A percentile compares a stretch with the other conserved stretches of the same genome.
Evolutionary conservation across 495 filamentous ascomycete species (phyloP).

Genomic region (Gamarada debralockiae): DNA sequence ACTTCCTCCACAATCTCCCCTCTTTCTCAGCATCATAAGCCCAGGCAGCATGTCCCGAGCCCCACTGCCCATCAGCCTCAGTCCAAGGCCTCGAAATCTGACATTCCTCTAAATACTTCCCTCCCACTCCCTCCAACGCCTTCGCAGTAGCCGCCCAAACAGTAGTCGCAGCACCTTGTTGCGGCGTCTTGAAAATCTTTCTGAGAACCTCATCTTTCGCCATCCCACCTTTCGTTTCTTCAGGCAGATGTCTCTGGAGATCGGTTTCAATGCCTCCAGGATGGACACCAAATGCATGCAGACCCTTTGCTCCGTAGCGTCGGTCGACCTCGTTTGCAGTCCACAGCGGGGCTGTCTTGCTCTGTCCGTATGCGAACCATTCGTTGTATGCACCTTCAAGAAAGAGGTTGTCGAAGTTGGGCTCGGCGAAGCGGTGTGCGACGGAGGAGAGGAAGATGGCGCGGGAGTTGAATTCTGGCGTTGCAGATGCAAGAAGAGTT

Average conservation of each 20-base stretch:
- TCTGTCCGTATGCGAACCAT: slow-evolving; percentile 40
- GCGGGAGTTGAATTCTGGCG: slow-evolving; percentile 28
- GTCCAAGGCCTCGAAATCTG: not conserved
- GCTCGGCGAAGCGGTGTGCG: slow-evolving; percentile 35
- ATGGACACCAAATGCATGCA: slow-evolving; percentile 8
- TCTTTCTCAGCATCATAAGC: slow-evolving; percentile 4
- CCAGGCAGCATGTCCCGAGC: not conserved
- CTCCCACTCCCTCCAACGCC: slow-evolving; percentile 33
- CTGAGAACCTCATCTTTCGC: slow-evolving; percentile 7
- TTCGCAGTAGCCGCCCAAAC: slow-evolving; percentile 37
- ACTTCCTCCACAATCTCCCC: slow-evolving; percentile 1
- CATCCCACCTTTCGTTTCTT: not conserved
- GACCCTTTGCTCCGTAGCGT: slow-evolving; percentile 22
- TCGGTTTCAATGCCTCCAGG: slow-evolving; percentile 4
- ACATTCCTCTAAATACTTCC: slow-evolving; percentile 35
- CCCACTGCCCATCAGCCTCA: not conserved
- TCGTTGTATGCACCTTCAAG: slow-evolving; percentile 29
- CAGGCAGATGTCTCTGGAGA: not conserved
- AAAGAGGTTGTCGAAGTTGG: slow-evolving; percentile 41
- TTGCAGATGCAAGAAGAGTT: slow-evolving; percentile 46
- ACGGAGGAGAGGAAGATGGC: slow-evolving; percentile 33
- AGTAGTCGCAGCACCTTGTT: slow-evolving; percentile 40
- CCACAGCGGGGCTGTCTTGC: slow-evolving; percentile 49
- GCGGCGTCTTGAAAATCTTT: slow-evolving; percentile 29
- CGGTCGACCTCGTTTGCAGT: slow-evolving; percentile 41